Conservation (phyloP, 495 filamentous ascomycete species). For the Rostrohypoxylon terebratum region DNA sequence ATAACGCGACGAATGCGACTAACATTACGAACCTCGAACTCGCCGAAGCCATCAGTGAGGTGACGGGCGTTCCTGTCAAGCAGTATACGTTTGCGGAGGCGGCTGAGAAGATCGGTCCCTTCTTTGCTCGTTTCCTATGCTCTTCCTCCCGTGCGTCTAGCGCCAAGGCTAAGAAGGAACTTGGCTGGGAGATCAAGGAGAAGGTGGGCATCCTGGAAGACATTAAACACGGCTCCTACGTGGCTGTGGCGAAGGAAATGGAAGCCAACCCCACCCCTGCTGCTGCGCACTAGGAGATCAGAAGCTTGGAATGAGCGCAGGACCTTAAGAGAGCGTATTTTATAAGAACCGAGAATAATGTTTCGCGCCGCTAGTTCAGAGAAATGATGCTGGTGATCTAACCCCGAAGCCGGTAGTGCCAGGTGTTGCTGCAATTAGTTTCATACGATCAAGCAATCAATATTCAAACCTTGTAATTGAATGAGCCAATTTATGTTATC, state of each 20-base stretch:
- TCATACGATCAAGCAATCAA: slow-evolving; percentile 58
- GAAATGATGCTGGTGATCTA: not conserved
- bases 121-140: slow-evolving; percentile 48
- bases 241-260: slow-evolving; percentile 33
- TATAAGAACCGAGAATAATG: too few species aligned
- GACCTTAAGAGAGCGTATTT: not conserved
- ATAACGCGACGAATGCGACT: slow-evolving; percentile 47
- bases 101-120: slow-evolving; percentile 33
- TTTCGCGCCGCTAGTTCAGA: not conserved
- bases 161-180: slow-evolving; percentile 50
- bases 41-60: slow-evolving; percentile 47
- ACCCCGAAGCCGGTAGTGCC: not conserved
- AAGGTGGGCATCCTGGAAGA: slow-evolving; percentile 48
- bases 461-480: slow-evolving; percentile 49
- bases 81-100: slow-evolving; percentile 45
- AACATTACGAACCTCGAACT: slow-evolving; percentile 48
- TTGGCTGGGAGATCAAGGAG: slow-evolving; percentile 53
- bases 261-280: not conserved
- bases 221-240: slow-evolving; percentile 44
- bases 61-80: slow-evolving; percentile 43
- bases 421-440: not conserved
- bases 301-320: not conserved
- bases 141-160: slow-evolving; percentile 46
- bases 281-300: not conserved
- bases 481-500: slow-evolving; percentile 52